phyloP scores from a whole-genome alignment of 2,329 filamentous ascomycete species.

The Nectriaceae sp. region DNA sequence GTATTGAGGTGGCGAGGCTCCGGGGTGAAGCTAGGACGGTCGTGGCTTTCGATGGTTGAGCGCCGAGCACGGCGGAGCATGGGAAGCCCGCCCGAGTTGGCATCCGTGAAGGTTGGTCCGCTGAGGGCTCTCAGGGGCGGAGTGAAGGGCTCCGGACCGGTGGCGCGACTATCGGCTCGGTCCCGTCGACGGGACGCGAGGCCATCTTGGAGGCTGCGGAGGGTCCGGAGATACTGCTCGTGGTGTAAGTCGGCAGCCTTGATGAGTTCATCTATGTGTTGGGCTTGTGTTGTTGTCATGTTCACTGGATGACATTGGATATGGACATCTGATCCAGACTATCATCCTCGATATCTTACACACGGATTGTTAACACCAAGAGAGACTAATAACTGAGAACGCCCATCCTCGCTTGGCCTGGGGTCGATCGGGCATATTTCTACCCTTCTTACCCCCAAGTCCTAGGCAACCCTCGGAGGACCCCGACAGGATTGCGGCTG shows the following conservation, averaged over 20 bases:
- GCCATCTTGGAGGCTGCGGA: constrained; percentile 32
- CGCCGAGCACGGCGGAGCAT: constrained; percentile 25
- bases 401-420: too few species aligned
- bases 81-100: constrained; percentile 5
- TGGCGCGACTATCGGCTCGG: constrained; percentile 21
- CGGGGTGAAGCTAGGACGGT: constrained; percentile 23
- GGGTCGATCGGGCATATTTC: constrained; percentile 2
- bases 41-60: constrained; percentile 33
- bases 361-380: too few species aligned
- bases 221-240: constrained; percentile 35
- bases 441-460: constrained; percentile 1
- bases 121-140: constrained; percentile 30
- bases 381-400: background rate
- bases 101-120: constrained; percentile 22
- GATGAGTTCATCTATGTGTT: constrained; percentile 37
- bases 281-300: constrained; percentile 11
- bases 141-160: constrained; percentile 24
- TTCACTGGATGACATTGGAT: background rate
- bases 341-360: too few species aligned
- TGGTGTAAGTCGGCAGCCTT: constrained; percentile 35
- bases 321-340: background rate
- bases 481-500: constrained; percentile 28
- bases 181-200: constrained; percentile 21
- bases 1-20: constrained; percentile 23
- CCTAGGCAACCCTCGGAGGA: constrained; percentile 19